Conservation (phyloP, 208 protist genomes). For the Leishmania guyanensis region DNA sequence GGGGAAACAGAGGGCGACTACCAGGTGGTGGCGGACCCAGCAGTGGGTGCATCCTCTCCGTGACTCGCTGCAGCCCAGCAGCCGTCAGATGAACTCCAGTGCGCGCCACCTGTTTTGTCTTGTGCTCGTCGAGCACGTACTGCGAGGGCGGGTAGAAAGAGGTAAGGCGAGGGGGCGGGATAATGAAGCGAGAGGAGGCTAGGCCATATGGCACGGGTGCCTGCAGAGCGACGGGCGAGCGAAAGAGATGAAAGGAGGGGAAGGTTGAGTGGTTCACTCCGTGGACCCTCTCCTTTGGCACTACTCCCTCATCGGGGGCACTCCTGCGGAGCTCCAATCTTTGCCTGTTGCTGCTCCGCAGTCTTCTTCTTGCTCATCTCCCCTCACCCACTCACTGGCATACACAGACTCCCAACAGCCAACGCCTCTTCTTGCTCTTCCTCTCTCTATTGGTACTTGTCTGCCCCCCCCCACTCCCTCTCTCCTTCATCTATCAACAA, state of each 20-base stretch:
- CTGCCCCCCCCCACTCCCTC: background rate
- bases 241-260: background rate
- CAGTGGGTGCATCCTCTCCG: background rate
- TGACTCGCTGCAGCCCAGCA: background rate
- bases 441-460: background rate
- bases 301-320: background rate
- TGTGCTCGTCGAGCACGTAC: background rate
- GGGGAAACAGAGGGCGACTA: conserved; percentile 56
- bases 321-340: background rate
- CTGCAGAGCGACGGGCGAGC: background rate
- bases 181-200: background rate
- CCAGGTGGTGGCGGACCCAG: conserved; percentile 30
- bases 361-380: background rate
- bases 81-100: background rate
- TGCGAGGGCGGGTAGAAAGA: background rate
- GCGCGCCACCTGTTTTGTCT: background rate
- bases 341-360: background rate
- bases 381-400: background rate
- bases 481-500: background rate
- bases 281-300: background rate
- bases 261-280: background rate
- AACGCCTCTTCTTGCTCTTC: background rate
- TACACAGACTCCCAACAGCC: background rate
- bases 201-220: no score
- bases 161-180: background rate